Base-by-base conservation (phyloP, 2,329 filamentous ascomycete genomes). In the Westerdykella aurantiaca region DNA sequence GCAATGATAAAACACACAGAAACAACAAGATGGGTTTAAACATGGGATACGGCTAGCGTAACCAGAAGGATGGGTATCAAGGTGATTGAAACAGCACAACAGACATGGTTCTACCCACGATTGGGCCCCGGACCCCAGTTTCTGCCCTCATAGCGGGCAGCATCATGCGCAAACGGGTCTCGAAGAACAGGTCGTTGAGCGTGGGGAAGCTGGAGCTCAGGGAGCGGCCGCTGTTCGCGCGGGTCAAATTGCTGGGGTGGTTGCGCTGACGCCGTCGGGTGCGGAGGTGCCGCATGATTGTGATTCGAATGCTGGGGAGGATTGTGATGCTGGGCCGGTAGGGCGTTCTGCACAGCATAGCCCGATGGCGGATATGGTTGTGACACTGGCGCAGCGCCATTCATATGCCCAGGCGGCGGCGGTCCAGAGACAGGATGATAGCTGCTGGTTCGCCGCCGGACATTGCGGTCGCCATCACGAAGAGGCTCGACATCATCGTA, bases 401-500 rank as follows among this genome's bases (percentile, higher is more conserved):
- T 54, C 14, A 53, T 29, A 3, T 61, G 53, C 5, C 52, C 43
- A 17, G 55, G 54, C 17, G 58, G 54, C 17, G 58, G 43, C 31
- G 56, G 53, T 1, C 57, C 60, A 11, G 57, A 29, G 4, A 52
- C 48, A n/a, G 61, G 58, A 43, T 64, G 61, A 34, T 69, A 69
- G 25, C 49, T 63, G 45, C 57, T 64, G 1, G 64, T 69, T 39
- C 66, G 53, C 40, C 64, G 56, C 18, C 66, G 56, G 22, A 69
- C 66, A 25, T 67, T 69, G 14, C 66, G 58, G 13, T 65, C 61
- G 22, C 54, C 50, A 11, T 66, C 61, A 7, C 49, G 48, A 10
- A 42, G 37, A 10, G 66, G 63, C 1, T 61, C 60, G 6, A 10
- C 12, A 7, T 47, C 45, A 9, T 43, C 41, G 31, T 64, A 65